Evolutionary conservation across 208 protist species (phyloP).

Genomic region (Leishmania aethiopica): DNA sequence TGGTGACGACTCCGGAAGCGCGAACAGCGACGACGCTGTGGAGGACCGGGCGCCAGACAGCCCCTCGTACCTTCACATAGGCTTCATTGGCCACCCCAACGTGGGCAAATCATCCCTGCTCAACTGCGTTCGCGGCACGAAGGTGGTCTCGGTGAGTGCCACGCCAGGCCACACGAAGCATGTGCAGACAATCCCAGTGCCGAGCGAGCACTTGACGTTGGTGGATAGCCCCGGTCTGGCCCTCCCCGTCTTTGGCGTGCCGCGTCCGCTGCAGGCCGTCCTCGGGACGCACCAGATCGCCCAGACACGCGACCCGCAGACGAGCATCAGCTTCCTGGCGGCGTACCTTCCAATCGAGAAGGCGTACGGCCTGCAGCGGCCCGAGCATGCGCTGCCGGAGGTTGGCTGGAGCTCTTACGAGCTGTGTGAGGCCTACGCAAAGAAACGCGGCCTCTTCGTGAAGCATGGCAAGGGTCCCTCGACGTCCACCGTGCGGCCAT

Average conservation of each 20-base stretch:
- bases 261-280: conserved; percentile 91
- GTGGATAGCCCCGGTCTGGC: conserved; percentile 96
- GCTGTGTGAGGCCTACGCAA: conserved; percentile 93
- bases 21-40: conserved; percentile 8
- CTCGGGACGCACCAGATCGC: conserved; percentile 96
- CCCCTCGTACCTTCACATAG: conserved; percentile 63
- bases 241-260: conserved; percentile 88
- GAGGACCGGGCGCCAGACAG: conserved; percentile 34
- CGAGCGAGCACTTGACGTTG: conserved; percentile 80
- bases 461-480: conserved; percentile 82
- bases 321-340: conserved; percentile 89
- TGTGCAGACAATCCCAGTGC: conserved; percentile 95
- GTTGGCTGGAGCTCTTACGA: conserved; percentile 87
- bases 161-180: conserved; percentile 98
- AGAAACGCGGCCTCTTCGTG: conserved; percentile 88
- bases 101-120: conserved; percentile 97
- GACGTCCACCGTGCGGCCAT: conserved; percentile 92
- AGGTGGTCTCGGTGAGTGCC: conserved; percentile 93
- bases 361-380: conserved; percentile 85
- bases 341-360: conserved; percentile 91
- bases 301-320: conserved; percentile 96
- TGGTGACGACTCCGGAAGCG: conserved; percentile 16
- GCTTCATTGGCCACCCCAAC: conserved; percentile 92
- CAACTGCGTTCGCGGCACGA: conserved; percentile 95
- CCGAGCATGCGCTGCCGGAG: conserved; percentile 52